Evolutionary conservation across 179 eudicot genomes (phyloP).

Genomic region (Spinacia oleracea): DNA sequence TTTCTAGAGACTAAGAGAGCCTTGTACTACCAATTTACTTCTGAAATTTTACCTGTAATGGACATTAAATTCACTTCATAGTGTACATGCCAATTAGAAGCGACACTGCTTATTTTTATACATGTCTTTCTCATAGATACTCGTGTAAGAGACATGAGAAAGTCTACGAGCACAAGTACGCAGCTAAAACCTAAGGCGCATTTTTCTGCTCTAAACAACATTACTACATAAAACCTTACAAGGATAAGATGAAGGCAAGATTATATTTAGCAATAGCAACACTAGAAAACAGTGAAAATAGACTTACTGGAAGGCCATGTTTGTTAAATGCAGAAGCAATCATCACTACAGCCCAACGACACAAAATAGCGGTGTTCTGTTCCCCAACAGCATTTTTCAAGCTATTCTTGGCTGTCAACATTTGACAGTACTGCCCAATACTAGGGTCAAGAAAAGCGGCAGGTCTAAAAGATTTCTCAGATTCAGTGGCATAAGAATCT

Average conservation of each 20-base stretch:
- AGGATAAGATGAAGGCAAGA: conserved; percentile 1
- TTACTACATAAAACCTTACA: neutral
- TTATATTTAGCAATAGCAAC: conserved; percentile 2
- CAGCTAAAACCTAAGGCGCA: conserved; percentile 6
- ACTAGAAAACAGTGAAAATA: conserved; percentile 13
- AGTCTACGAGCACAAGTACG: conserved; percentile 1
- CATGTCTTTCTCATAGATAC: neutral
- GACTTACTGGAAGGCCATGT: conserved; percentile 88
- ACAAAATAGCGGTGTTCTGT: conserved; percentile 54
- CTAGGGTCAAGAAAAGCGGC: conserved; percentile 73
- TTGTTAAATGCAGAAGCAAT: conserved; percentile 66
- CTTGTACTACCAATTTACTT: neutral
- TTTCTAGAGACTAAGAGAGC: neutral
- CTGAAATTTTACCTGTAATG: neutral
- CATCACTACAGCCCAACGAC: conserved; percentile 72
- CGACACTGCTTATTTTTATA: neutral
- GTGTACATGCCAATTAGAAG: neutral
- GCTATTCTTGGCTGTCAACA: conserved; percentile 67
- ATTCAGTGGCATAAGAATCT: conserved; percentile 36
- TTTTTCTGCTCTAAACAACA: neutral
- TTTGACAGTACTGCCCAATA: conserved; percentile 81
- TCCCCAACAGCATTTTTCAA: conserved; percentile 91
- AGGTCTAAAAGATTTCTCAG: conserved; percentile 38
- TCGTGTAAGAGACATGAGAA: neutral
- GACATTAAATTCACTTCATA: conserved; percentile 6